phyloP scores from a whole-genome alignment of 306 rosid genomes.

The Styphnolobium japonicum region DNA sequence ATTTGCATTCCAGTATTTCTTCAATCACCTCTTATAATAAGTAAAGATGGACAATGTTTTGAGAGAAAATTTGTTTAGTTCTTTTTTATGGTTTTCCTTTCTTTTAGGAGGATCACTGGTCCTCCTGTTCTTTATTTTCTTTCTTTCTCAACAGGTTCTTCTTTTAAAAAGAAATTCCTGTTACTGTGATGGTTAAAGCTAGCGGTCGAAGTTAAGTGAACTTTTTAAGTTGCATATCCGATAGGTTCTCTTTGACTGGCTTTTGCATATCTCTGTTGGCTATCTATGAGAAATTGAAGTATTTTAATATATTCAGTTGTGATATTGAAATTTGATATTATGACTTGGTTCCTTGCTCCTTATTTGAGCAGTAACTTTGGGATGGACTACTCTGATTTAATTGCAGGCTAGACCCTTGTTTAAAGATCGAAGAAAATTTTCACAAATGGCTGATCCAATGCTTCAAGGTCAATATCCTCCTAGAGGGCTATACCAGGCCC shows the following conservation, averaged over 20 bases:
- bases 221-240: background rate
- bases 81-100: background rate
- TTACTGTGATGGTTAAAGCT: background rate
- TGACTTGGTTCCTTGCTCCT: background rate
- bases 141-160: background rate
- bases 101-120: background rate
- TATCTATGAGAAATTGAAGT: background rate
- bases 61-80: background rate
- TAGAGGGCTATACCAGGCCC: slow-evolving; percentile 92
- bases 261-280: background rate
- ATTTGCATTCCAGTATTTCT: background rate
- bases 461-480: slow-evolving; percentile 87
- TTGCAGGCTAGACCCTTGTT: slow-evolving; percentile 88
- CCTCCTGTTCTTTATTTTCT: background rate
- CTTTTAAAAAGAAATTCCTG: background rate
- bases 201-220: background rate
- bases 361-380: slow-evolving; percentile 8
- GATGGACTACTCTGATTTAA: slow-evolving; percentile 12
- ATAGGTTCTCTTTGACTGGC: background rate
- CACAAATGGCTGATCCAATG: slow-evolving; percentile 90
- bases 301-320: too few relatives aligned
- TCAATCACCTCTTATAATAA: background rate
- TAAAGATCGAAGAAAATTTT: slow-evolving; percentile 69
- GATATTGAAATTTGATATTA: background rate
- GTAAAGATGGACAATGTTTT: background rate